Evolutionary conservation across 129 eudicot genomes (phyloP), one percentile per base, ranked within the genome.

Genomic region (Heracleum sosnowskyi): DNA sequence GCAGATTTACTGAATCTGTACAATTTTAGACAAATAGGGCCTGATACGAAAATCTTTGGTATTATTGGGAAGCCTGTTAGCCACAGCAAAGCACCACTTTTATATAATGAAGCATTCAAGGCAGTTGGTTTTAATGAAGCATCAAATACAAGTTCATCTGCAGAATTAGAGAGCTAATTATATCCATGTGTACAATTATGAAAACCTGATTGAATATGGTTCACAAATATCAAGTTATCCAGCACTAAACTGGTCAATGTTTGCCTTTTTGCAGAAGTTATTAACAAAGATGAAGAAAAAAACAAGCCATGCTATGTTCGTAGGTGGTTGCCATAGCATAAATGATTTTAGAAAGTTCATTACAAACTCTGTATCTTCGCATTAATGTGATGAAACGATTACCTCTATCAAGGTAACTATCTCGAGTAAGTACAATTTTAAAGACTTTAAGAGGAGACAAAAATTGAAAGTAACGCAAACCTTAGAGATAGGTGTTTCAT

Each of bases 41-140:
- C 88, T 62, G 93, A 95, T 68, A 95, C 97, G 39, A 91, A 94
- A 88, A 86, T 95, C 37, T 89, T 76, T 80, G 97, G 98, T 69
- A 83, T 95, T 51, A 88, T 94, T 17, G 98, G 98, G 88, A 95
- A 91, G 53, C 98, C 98, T 46, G 94, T 95, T 74, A 84, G 97
- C 20, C 98, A 95, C 82, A 95, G 98, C 86, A 95, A 95, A 79
- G 85, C 96, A 49, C 97, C 98, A 44, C 47, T 85, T 60, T 77
- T 95, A 71, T 91, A 89, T 79, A 95, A 95, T 74, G 78, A 80
- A 84, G 90, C 98, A 39, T 95, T 91, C 83, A 91, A 83, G 83
- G 70, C 84, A 45, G 89, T 88, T 86, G 98, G 98, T 33, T 86
- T 90, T 35, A 83, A 95, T 85, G 97, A n/a, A 51, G 94, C 97